phyloP scores from a whole-genome alignment of 768 basidiomycete species.

The Lactifluus piperatus region DNA sequence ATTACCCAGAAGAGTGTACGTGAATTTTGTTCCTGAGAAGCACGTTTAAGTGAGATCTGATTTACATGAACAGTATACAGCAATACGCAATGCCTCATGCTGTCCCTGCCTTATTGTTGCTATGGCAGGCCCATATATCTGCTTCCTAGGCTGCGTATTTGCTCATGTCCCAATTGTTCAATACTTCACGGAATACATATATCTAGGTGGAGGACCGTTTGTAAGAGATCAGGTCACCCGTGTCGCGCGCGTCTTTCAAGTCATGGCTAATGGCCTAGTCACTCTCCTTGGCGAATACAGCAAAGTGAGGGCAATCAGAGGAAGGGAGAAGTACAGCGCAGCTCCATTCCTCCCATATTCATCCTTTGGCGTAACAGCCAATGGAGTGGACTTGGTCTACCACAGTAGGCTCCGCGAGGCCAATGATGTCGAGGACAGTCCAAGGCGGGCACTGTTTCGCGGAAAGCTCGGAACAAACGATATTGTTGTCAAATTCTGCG shows the following conservation, averaged over 20 bases:
- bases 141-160: slow-evolving; percentile 14
- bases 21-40: background rate
- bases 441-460: background rate
- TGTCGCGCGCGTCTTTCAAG: background rate
- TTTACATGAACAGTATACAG: background rate
- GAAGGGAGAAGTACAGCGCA: background rate
- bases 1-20: background rate
- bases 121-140: slow-evolving; percentile 12
- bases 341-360: background rate
- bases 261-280: too few relatives aligned
- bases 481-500: background rate
- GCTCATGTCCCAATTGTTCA: slow-evolving; percentile 8
- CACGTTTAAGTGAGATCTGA: background rate
- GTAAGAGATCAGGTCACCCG: background rate
- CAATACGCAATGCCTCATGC: slow-evolving; percentile 5
- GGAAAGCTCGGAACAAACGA: background rate
- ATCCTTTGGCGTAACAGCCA: background rate
- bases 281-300: background rate
- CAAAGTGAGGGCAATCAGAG: background rate
- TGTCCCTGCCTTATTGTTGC: slow-evolving; percentile 18
- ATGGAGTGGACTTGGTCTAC: background rate
- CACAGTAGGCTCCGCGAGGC: background rate
- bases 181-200: slow-evolving; percentile 13
- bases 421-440: background rate
- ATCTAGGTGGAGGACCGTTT: background rate